A percentile compares a stretch with the other conserved stretches of the same genome.
Conservation (phyloP, 2,329 filamentous ascomycete genomes). For the Alternaria sp. region DNA sequence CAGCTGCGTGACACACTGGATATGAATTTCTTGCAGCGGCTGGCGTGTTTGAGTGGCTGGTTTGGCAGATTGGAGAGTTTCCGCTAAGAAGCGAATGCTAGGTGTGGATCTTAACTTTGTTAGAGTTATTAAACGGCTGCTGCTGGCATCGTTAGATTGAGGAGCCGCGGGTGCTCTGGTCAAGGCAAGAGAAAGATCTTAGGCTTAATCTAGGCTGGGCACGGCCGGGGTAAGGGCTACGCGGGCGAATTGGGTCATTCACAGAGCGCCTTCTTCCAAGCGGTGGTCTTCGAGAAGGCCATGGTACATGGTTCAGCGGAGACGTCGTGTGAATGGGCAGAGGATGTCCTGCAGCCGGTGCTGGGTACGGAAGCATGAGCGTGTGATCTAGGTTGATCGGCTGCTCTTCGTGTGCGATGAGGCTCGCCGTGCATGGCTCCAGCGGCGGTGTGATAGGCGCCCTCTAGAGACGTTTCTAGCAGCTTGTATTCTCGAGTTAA, state of each 20-base stretch:
- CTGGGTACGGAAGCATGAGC: slow-evolving; percentile 15
- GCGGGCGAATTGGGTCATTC: slow-evolving; percentile 32
- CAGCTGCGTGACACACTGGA: slow-evolving; percentile 3
- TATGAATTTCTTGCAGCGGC: slow-evolving; percentile 13
- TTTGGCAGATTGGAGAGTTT: neutral
- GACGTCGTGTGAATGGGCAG: slow-evolving; percentile 2
- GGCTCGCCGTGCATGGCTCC: slow-evolving; percentile 18
- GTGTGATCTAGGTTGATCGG: slow-evolving; percentile 32
- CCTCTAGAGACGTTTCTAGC: slow-evolving; percentile 13
- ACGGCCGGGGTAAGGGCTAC: neutral
- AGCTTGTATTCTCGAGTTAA: slow-evolving; percentile 18
- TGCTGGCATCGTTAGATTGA: slow-evolving; percentile 21
- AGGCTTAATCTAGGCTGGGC: slow-evolving; percentile 42
- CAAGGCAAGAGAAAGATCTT: slow-evolving; percentile 30
- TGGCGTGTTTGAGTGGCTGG: slow-evolving; percentile 1
- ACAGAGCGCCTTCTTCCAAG: slow-evolving; percentile 27
- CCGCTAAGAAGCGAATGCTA: slow-evolving; percentile 22
- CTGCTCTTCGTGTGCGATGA: slow-evolving; percentile 15
- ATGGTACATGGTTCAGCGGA: slow-evolving; percentile 17
- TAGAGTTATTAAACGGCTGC: slow-evolving; percentile 35
- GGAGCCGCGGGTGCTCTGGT: neutral
- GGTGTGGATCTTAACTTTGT: slow-evolving; percentile 37
- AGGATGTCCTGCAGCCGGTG: slow-evolving; percentile 16
- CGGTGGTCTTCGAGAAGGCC: slow-evolving; percentile 37
- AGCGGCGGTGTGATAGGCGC: slow-evolving; percentile 30